These are phyloP conservation scores for Lecanicillium sp. DNA, from an alignment of 2,329 filamentous ascomycete genomes.

Conservation along the genomic window DNA sequence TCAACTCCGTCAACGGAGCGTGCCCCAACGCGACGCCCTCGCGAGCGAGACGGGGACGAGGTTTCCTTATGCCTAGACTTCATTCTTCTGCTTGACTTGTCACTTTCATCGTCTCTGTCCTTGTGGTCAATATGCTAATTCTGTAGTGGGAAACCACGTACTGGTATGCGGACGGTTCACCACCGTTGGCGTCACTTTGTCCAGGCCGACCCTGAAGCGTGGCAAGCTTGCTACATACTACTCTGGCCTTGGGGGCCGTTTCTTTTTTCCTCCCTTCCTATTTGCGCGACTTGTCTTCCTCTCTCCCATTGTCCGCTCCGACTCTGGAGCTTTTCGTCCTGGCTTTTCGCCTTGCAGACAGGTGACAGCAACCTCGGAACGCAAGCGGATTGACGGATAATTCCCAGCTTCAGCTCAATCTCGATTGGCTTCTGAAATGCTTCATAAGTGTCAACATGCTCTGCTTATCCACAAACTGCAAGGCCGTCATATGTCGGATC, in stretches of 20 bases:
- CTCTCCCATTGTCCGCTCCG: neutral
- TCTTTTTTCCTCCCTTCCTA: neutral
- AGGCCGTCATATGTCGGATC: no score
- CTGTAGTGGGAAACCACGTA: no score
- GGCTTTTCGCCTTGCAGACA: neutral
- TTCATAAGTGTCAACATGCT: no score
- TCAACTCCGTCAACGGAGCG: neutral
- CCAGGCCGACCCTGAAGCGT: neutral
- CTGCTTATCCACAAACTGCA: no score
- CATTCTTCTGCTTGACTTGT: neutral
- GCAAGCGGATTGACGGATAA: no score
- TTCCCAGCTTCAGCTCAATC: no score
- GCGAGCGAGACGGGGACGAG: no score
- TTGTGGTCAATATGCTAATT: neutral
- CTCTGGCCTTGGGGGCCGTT: constrained; percentile 2
- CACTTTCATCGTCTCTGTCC: neutral
- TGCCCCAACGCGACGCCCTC: no score
- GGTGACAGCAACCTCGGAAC: no score
- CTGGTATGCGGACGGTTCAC: no score
- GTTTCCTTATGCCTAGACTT: no score
- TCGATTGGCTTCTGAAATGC: no score
- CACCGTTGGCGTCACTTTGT: neutral
- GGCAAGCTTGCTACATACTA: neutral
- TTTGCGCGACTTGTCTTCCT: constrained; percentile 1
- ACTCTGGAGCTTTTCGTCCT: neutral